Conservation (phyloP, 2,329 filamentous ascomycete genomes). For the Coleophoma eucalyptorum region DNA sequence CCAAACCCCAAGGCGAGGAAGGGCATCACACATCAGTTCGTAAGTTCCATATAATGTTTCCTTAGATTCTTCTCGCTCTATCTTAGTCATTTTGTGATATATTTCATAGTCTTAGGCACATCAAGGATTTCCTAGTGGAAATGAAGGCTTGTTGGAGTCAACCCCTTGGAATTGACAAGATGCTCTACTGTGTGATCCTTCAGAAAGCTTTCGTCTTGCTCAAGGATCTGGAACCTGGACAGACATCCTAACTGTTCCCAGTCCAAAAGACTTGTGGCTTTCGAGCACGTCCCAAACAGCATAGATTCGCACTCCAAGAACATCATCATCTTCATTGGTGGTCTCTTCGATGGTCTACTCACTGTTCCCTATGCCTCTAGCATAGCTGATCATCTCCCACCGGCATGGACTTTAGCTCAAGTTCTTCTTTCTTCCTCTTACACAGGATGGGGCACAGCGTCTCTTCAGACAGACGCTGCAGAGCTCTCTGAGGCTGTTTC, state of each 20-base stretch:
- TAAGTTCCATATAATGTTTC: slow-evolving; percentile 2
- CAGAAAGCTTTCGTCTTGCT: background rate
- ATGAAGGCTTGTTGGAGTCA: background rate
- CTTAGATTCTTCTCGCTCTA: too few species aligned
- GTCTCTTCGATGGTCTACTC: slow-evolving; percentile 48
- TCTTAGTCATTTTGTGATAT: too few species aligned
- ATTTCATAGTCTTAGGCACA: too few species aligned
- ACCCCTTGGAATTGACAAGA: too few species aligned
- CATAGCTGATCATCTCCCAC: slow-evolving; percentile 28
- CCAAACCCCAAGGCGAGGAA: slow-evolving; percentile 2
- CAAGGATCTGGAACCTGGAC: too few species aligned
- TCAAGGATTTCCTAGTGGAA: background rate
- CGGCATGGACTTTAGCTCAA: slow-evolving; percentile 42
- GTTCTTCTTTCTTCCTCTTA: slow-evolving; percentile 38
- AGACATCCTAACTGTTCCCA: slow-evolving; percentile 1
- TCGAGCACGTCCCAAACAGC: slow-evolving; percentile 23
- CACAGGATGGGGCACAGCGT: slow-evolving; percentile 36
- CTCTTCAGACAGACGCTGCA: slow-evolving; percentile 40
- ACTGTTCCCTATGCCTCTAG: slow-evolving; percentile 42
- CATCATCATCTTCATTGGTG: slow-evolving; percentile 49
- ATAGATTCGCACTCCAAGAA: slow-evolving; percentile 24
- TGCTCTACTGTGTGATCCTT: too few species aligned
- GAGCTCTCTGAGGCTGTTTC: slow-evolving; percentile 44
- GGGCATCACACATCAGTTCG: slow-evolving; percentile 13
- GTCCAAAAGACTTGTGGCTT: slow-evolving; percentile 25